Conservation (phyloP, 352 stramenopile species). For the Aphanomyces cochlioides region DNA sequence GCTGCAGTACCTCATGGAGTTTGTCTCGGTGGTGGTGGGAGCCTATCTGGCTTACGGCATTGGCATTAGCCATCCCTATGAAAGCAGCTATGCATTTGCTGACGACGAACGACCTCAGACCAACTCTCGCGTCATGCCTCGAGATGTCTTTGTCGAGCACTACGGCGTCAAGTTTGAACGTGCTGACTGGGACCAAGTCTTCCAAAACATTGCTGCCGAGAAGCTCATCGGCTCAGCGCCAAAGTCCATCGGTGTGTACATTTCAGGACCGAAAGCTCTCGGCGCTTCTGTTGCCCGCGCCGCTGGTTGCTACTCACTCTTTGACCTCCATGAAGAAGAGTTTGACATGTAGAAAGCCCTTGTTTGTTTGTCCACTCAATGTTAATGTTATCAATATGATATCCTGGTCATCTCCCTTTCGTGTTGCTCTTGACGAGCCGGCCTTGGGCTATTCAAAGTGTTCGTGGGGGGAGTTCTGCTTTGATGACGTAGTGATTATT, state of each 20-base stretch:
- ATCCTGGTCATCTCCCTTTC: background rate
- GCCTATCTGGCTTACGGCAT: constrained; percentile 31
- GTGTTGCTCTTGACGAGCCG: no score
- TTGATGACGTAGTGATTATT: constrained; percentile 43
- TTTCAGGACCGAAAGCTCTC: constrained; percentile 40
- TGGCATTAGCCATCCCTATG: no score
- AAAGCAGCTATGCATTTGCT: no score
- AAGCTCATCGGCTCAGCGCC: no score
- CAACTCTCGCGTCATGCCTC: no score
- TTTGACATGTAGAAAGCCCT: background rate
- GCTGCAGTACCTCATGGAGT: constrained; percentile 71
- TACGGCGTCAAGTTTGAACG: constrained; percentile 21
- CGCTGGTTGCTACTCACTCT: background rate
- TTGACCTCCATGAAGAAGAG: background rate
- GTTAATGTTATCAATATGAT: background rate
- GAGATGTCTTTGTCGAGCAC: constrained; percentile 1
- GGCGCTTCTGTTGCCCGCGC: no score
- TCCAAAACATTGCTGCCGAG: background rate
- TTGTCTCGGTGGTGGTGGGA: constrained; percentile 64
- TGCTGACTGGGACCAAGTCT: constrained; percentile 7
- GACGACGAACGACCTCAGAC: no score
- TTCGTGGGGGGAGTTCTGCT: constrained; percentile 6
- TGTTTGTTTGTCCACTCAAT: background rate
- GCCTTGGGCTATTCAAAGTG: background rate
- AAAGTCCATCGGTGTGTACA: constrained; percentile 59